Base-by-base conservation (phyloP, 176 grass and related monocot species). In the Aegilops sharonensis region DNA sequence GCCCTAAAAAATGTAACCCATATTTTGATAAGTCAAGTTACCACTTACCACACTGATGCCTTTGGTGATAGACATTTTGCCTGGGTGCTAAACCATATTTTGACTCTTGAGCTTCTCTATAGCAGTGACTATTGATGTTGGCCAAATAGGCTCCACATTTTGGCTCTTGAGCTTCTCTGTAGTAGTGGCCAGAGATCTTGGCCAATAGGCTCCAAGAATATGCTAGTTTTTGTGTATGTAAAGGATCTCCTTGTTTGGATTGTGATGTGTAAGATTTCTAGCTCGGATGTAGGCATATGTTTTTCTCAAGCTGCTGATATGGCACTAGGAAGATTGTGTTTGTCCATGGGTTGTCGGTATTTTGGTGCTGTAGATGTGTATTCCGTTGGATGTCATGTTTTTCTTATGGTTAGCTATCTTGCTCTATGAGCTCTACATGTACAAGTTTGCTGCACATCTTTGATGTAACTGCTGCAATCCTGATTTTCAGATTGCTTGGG, bases 401-500 rank as follows among this genome's bases (percentile, higher is more conserved):
- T 79, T 77, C 78, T 90, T 85, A 47, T 88, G n/a, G 35, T 20
- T 81, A 78, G 30, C 42, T 48, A 50, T 37, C 43, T 81, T 54
- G 9, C 81, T 68, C 5, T 66, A 76, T 2, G 34, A 2, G 29
- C 54, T 54, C 21, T 82, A 25, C 70, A 43, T 68, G 42, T 84
- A 14, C 43, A 75, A 66, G 29, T 27, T 86, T 79, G 12, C 9
- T 79, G 40, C 40, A 34, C 64, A 1, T 32, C 30, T 88, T 61
- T 76, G 47, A n/a, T 79, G 63, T 86, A 84, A 91, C 42, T 59
- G 36, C 79, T 85, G 61, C 50, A 5, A 30, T 66, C 60, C 57
- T 85, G 21, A 65, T 84, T 56, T 88, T 66, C 79, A 97, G 95
- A 97, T 93, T 97, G 95, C 88, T 91, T 97, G 84, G 93, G 91